phyloP scores from a whole-genome alignment of 371 early-diverging fungal species.

The Chytridium lagenaria region DNA sequence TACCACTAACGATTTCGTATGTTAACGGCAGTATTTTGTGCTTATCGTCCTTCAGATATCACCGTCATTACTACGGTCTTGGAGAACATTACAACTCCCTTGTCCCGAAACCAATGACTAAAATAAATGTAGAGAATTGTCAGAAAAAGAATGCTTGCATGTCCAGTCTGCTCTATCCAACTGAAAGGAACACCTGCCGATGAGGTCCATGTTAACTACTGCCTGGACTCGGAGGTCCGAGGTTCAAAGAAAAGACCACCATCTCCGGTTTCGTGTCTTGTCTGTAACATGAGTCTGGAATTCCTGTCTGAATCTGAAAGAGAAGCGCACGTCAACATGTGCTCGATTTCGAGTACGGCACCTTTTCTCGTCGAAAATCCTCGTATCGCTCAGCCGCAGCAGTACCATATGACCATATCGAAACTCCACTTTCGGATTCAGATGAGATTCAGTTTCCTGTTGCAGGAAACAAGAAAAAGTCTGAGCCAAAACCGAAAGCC shows the following conservation, averaged over 20 bases:
- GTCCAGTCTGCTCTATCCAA: not conserved
- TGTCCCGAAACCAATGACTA: not conserved
- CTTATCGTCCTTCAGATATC: slow-evolving; percentile 64
- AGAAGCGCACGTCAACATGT: not conserved
- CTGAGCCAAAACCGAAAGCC: no score
- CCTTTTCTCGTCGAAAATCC: not conserved
- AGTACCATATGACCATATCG: no score
- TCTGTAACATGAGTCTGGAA: not conserved
- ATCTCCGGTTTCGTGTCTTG: not conserved
- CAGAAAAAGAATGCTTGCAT: not conserved
- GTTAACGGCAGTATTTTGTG: slow-evolving; percentile 26
- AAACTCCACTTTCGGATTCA: no score
- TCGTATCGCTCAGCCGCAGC: no score
- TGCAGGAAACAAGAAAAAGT: no score
- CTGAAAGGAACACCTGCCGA: not conserved
- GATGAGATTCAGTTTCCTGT: no score
- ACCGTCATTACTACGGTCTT: slow-evolving; percentile 87
- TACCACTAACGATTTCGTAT: slow-evolving; percentile 80
- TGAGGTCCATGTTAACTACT: not conserved
- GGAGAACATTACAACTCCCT: slow-evolving; percentile 95
- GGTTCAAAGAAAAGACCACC: not conserved
- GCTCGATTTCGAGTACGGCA: not conserved
- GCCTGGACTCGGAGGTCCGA: not conserved
- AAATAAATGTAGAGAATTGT: not conserved
- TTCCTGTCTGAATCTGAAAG: not conserved